These are phyloP conservation scores for Penstemon eatonii DNA, from an alignment of 257 asterid genomes.

Conservation along the genomic window DNA sequence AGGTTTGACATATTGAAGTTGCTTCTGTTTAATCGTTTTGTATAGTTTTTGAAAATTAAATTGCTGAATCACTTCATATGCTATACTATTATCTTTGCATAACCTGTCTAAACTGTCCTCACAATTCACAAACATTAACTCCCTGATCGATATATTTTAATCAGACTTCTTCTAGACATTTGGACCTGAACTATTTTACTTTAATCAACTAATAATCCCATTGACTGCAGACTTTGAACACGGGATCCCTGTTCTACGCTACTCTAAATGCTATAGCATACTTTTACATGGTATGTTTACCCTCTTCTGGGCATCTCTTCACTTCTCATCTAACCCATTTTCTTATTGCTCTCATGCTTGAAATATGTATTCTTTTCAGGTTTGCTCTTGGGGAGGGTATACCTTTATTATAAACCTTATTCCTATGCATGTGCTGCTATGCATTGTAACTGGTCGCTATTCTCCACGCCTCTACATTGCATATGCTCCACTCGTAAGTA, in stretches of 20 bases:
- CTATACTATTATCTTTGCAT: constrained; percentile 1
- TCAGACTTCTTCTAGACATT: constrained; percentile 14
- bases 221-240: constrained; percentile 84
- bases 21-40: background rate
- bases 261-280: constrained; percentile 88
- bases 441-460: constrained; percentile 96
- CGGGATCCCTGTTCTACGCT: constrained; percentile 96
- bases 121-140: background rate
- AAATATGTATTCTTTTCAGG: constrained; percentile 50
- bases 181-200: constrained; percentile 21
- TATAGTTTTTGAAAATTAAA: too few relatives aligned
- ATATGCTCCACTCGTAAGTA: constrained; percentile 93
- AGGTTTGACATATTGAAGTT: constrained; percentile 52
- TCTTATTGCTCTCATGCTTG: constrained; percentile 20
- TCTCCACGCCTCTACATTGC: constrained; percentile 96
- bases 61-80: background rate
- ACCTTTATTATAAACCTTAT: constrained; percentile 97
- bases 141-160: constrained; percentile 20
- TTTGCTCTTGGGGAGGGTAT: constrained; percentile 99
- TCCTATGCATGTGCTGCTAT: constrained; percentile 97
- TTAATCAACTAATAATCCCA: constrained; percentile 28
- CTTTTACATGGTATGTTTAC: constrained; percentile 84
- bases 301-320: constrained; percentile 16
- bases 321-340: constrained; percentile 15
- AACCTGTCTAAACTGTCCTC: constrained; percentile 4